A percentile compares a stretch with the other conserved stretches of the same genome.
These are phyloP conservation scores for Gardenia jasminoides DNA, from an alignment of 257 asterid species.

Conservation along the genomic window DNA sequence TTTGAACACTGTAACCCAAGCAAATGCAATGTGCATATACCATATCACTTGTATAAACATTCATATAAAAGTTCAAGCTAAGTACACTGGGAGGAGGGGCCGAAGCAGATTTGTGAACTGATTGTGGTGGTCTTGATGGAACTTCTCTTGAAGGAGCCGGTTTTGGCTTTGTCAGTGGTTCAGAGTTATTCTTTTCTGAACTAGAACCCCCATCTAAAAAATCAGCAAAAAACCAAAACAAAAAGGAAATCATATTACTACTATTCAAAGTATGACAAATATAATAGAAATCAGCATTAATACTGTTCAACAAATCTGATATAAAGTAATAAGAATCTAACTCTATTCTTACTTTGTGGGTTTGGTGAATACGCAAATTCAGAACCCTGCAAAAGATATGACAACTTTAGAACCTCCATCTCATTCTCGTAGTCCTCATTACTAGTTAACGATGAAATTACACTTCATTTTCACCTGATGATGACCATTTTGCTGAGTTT, in stretches of 20 bases:
- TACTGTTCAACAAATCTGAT: neutral
- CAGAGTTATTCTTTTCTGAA: conserved; percentile 61
- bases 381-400: conserved; percentile 51
- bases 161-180: conserved; percentile 60
- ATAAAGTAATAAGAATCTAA: conserved; percentile 16
- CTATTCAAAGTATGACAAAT: neutral
- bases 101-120: conserved; percentile 61
- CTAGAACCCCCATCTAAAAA: conserved; percentile 71
- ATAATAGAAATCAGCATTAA: conserved; percentile 2
- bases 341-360: conserved; percentile 62
- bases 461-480: conserved; percentile 64
- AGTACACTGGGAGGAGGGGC: conserved; percentile 68
- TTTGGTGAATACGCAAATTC: conserved; percentile 80
- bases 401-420: conserved; percentile 27
- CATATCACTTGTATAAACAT: neutral
- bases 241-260: conserved; percentile 5
- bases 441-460: conserved; percentile 20
- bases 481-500: conserved; percentile 70
- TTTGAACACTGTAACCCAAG: neutral
- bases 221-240: conserved; percentile 7
- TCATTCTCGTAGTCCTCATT: neutral
- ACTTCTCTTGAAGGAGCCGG: conserved; percentile 60
- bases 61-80: conserved; percentile 19
- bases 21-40: neutral
- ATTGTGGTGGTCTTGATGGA: conserved; percentile 64